Conservation (phyloP, 352 stramenopile genomes). For the Phytophthora pinifolia region DNA sequence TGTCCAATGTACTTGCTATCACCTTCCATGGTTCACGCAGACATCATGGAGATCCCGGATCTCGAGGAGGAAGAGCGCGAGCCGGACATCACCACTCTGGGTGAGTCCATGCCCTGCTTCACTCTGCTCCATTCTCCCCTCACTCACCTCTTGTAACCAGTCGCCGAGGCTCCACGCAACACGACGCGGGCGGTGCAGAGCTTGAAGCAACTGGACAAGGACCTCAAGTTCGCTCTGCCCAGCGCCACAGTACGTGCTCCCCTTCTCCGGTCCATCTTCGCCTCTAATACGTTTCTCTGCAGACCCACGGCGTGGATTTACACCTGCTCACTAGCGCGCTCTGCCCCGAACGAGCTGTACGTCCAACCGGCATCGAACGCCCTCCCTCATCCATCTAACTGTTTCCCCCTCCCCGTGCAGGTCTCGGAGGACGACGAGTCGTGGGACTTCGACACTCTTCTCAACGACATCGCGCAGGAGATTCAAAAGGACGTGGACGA, state of each 20-base stretch:
- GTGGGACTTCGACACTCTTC: slow-evolving; percentile 75
- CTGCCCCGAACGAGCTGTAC: slow-evolving; percentile 71
- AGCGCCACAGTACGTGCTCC: slow-evolving; percentile 36
- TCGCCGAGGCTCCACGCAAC: slow-evolving; percentile 79
- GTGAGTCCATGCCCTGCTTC: not conserved
- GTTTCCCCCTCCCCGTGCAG: slow-evolving; percentile 19
- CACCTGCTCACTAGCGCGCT: slow-evolving; percentile 65
- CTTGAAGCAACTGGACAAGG: slow-evolving; percentile 75
- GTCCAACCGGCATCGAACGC: slow-evolving; percentile 1
- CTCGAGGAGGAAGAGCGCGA: slow-evolving; percentile 82
- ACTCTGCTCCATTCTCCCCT: not conserved
- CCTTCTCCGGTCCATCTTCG: not conserved
- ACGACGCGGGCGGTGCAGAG: slow-evolving; percentile 65
- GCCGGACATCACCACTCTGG: slow-evolving; percentile 64
- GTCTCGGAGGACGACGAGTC: slow-evolving; percentile 64
- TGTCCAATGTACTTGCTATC: too few species aligned
- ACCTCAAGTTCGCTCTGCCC: slow-evolving; percentile 78
- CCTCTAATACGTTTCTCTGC: not conserved
- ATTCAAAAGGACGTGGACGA: slow-evolving; percentile 80
- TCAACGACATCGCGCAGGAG: slow-evolving; percentile 81
- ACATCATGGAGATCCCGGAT: slow-evolving; percentile 81
- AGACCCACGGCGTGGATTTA: slow-evolving; percentile 67
- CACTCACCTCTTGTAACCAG: slow-evolving; percentile 23
- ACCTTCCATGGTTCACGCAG: slow-evolving; percentile 33
- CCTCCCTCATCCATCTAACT: too few species aligned